These are phyloP conservation scores for Penicillium robsamsonii DNA, from an alignment of 495 filamentous ascomycete genomes.

Conservation along the genomic window DNA sequence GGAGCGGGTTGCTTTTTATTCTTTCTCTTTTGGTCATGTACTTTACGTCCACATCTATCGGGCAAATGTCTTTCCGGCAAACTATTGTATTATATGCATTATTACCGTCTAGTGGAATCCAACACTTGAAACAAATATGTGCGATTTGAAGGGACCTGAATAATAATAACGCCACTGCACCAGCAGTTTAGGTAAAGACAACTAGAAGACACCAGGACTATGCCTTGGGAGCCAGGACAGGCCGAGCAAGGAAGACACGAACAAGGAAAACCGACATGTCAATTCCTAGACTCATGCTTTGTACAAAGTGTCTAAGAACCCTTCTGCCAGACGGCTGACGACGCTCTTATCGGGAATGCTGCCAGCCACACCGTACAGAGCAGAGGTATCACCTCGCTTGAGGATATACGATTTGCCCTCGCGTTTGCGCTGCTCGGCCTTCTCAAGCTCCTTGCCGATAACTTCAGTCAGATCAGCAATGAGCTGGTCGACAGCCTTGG, in stretches of 20 bases:
- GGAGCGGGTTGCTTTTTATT: conserved; percentile 39
- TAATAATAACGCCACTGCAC: conserved; percentile 12
- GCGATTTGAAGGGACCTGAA: conserved; percentile 22
- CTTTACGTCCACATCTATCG: conserved; percentile 20
- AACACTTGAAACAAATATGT: conserved; percentile 21
- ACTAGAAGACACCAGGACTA: conserved; percentile 1
- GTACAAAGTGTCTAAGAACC: conserved; percentile 94
- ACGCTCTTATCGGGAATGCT: conserved; percentile 94
- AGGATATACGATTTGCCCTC: conserved; percentile 55
- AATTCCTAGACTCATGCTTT: conserved; percentile 62
- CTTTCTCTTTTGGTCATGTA: conserved; percentile 29
- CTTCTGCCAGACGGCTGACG: conserved; percentile 82
- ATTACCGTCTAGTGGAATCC: conserved; percentile 1
- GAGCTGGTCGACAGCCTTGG: conserved; percentile 71
- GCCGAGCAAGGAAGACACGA: conserved; percentile 19
- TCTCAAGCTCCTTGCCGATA: conserved; percentile 71
- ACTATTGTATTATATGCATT: conserved; percentile 37
- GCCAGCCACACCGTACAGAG: conserved; percentile 92
- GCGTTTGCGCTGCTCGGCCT: conserved; percentile 71
- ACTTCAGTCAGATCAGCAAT: conserved; percentile 74
- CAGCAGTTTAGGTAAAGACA: conserved; percentile 9
- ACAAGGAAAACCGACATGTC: background rate
- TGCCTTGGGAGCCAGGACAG: conserved; percentile 11
- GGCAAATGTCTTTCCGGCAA: conserved; percentile 6
- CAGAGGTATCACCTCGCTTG: conserved; percentile 68